phyloP scores from a whole-genome alignment of 2,329 filamentous ascomycete genomes.

The Aspergillus tamarii region DNA sequence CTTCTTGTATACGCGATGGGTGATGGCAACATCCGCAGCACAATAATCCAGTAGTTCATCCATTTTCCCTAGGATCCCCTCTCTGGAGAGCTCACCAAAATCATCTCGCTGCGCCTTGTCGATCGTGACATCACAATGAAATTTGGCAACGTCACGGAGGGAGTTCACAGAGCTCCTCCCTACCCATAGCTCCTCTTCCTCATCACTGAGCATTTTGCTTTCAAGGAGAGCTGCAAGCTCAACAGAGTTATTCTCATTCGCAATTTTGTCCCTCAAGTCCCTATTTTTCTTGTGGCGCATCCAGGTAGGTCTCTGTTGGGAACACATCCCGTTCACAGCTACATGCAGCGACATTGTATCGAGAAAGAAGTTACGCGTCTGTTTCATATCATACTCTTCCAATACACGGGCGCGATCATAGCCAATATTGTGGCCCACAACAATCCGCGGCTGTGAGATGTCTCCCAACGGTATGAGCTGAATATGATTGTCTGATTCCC shows the following conservation, averaged over 20 bases:
- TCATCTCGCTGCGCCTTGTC: slow-evolving; percentile 87
- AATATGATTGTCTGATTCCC: slow-evolving; percentile 73
- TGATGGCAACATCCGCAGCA: slow-evolving; percentile 89
- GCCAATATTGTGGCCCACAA: slow-evolving; percentile 94
- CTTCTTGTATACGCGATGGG: slow-evolving; percentile 89
- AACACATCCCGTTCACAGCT: slow-evolving; percentile 98
- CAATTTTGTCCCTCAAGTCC: slow-evolving; percentile 79
- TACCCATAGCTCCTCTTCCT: slow-evolving; percentile 96
- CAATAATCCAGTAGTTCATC: slow-evolving; percentile 91
- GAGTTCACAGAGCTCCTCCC: slow-evolving; percentile 95
- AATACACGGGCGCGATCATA: slow-evolving; percentile 86
- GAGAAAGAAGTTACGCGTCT: slow-evolving; percentile 83
- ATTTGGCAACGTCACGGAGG: slow-evolving; percentile 90
- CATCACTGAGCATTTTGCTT: slow-evolving; percentile 68
- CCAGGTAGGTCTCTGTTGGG: slow-evolving; percentile 92
- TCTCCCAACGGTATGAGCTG: slow-evolving; percentile 90
- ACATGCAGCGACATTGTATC: slow-evolving; percentile 99
- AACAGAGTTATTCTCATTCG: slow-evolving; percentile 69
- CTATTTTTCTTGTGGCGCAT: slow-evolving; percentile 93
- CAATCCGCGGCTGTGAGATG: slow-evolving; percentile 69
- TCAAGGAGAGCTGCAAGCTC: slow-evolving; percentile 74
- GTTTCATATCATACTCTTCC: slow-evolving; percentile 85
- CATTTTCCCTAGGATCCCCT: slow-evolving; percentile 70
- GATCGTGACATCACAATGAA: slow-evolving; percentile 87
- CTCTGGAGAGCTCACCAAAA: slow-evolving; percentile 79